Base-by-base conservation (phyloP, 768 basidiomycete species). In the Phanerodontia chrysosporium region DNA sequence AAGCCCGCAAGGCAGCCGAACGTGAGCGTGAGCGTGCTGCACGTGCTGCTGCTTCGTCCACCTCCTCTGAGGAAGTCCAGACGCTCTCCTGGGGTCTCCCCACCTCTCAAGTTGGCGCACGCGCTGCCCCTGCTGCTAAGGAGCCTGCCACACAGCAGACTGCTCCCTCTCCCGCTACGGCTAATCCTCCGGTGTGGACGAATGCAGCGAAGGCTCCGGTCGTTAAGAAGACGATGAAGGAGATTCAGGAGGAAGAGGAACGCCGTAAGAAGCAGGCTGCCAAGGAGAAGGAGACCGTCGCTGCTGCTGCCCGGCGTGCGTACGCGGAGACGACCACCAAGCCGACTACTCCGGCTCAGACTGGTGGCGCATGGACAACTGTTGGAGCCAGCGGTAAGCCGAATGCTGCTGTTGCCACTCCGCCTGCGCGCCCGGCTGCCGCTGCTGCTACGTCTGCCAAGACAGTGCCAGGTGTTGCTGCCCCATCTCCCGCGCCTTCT, bases 161-260 rank as follows among this genome's bases (percentile, higher is more conserved):
- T 28, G 66, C 72, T 29, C 62, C 73, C 22, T 57, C 69, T 6
- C 58, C 69, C 35, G 36, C 66, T 0, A 59, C 73, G 2, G 29
- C 70, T 1, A 57, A 66, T 12, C 46, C 72, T 0, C 60, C 69
- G 2, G 92, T 91, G 21, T 96, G 94, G 92, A 89, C 86, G 10
- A 84, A 80, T 65, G 74, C 81, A 16, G 74, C 73, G 25, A 86
- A 85, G 67, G 72, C 80, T 7, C 75, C 75, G 10, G 69, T 77
- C 2, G 70, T 80, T 7, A 95, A 93, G 79, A 97, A 94, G 80
- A 91, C 92, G 1, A 88, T 99, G 87, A 98, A 96, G 77, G 95
- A 99, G 76, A 99, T 99, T 42, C 92, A 96, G 69, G 96, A 98
- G 73, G 97, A 99, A 66, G 97, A 99, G 69, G 93, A 96, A 73